These are phyloP conservation scores for Pyronema omphalodes DNA, from an alignment of 495 filamentous ascomycete species.

Conservation along the genomic window DNA sequence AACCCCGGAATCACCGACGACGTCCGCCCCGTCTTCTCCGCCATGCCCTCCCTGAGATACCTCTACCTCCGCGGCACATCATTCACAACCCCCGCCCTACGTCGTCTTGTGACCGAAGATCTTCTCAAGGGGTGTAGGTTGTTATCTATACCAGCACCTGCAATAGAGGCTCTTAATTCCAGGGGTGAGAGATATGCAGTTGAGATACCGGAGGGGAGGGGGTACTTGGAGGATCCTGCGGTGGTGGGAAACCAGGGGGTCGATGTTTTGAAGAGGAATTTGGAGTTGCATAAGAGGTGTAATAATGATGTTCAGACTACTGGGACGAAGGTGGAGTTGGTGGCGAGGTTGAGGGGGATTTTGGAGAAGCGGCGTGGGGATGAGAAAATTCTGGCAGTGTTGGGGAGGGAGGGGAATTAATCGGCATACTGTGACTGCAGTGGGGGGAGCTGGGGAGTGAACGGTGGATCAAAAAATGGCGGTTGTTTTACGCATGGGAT, in stretches of 20 bases:
- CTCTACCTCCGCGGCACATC: constrained; percentile 25
- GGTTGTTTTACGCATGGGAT: neutral
- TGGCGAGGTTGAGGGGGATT: constrained; percentile 14
- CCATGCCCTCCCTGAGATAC: constrained; percentile 13
- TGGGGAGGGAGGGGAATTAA: constrained; percentile 11
- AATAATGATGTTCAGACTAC: constrained; percentile 20
- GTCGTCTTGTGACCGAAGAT: constrained; percentile 17
- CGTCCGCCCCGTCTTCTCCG: constrained; percentile 19
- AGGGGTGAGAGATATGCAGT: constrained; percentile 12
- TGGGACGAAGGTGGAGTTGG: constrained; percentile 21
- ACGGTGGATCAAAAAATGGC: neutral
- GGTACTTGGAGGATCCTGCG: constrained; percentile 17
- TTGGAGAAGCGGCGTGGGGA: constrained; percentile 22
- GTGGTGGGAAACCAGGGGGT: constrained; percentile 15
- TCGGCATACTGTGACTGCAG: neutral
- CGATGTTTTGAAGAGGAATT: constrained; percentile 22
- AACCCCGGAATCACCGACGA: constrained; percentile 23
- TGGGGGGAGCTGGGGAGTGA: neutral
- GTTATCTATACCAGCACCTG: constrained; percentile 19
- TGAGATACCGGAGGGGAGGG: constrained; percentile 18
- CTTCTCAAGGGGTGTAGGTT: constrained; percentile 20
- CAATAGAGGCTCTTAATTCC: constrained; percentile 18
- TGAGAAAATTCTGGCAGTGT: constrained; percentile 11
- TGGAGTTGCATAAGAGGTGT: constrained; percentile 21
- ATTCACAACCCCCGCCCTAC: constrained; percentile 24